Evolutionary conservation across 2,329 filamentous ascomycete genomes (phyloP).

Genomic region (Fusarium gaditjirri): DNA sequence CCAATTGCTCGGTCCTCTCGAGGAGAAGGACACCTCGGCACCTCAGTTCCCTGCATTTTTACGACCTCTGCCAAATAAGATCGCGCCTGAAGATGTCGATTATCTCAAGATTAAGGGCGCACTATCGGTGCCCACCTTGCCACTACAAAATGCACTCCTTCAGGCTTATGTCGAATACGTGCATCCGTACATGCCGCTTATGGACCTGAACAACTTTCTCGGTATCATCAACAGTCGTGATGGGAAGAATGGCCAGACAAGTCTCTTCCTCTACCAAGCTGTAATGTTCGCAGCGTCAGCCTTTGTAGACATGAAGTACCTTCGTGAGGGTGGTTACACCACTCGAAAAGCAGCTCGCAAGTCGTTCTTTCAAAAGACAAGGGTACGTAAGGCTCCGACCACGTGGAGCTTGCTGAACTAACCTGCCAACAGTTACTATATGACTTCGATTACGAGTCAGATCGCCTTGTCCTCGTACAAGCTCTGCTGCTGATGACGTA

Average conservation of each 20-base stretch:
- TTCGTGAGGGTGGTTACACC: slow-evolving; percentile 80
- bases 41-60: slow-evolving; percentile 74
- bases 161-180: slow-evolving; percentile 89
- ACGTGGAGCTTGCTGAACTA: slow-evolving; percentile 14
- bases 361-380: slow-evolving; percentile 87
- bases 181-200: slow-evolving; percentile 91
- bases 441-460: slow-evolving; percentile 94
- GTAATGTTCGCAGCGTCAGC: slow-evolving; percentile 94
- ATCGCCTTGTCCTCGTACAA: slow-evolving; percentile 89
- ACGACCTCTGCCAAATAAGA: slow-evolving; percentile 79
- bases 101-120: slow-evolving; percentile 89
- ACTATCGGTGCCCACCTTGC: slow-evolving; percentile 75
- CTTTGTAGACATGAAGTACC: slow-evolving; percentile 82
- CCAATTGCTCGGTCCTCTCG: slow-evolving; percentile 59
- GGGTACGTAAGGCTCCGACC: slow-evolving; percentile 64
- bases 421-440: slow-evolving; percentile 74
- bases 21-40: slow-evolving; percentile 55
- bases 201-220: slow-evolving; percentile 74
- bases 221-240: slow-evolving; percentile 72
- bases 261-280: slow-evolving; percentile 89
- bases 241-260: slow-evolving; percentile 76
- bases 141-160: slow-evolving; percentile 82
- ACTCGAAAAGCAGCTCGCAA: slow-evolving; percentile 85
- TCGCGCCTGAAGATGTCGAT: slow-evolving; percentile 82
- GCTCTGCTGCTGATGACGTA: slow-evolving; percentile 92